These are phyloP conservation scores for Solanum pennellii DNA, from an alignment of 257 asterid species.

Conservation along the genomic window DNA sequence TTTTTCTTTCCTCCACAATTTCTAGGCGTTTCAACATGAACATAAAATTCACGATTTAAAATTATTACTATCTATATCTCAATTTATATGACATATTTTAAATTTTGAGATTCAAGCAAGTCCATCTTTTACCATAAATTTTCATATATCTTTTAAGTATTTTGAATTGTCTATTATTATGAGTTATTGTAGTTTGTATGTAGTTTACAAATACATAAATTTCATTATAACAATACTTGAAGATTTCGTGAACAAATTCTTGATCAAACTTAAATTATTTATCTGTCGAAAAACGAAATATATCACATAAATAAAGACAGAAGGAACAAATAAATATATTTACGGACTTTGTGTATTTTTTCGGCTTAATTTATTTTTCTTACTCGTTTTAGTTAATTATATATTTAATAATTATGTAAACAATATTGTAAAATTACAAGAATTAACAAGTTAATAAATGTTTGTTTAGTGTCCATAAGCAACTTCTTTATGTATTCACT, in stretches of 20 bases:
- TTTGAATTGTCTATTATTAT: neutral
- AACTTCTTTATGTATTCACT: no score
- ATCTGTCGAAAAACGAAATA: neutral
- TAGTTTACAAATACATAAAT: no score
- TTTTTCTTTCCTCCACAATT: neutral
- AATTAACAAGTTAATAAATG: no score
- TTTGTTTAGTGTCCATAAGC: no score
- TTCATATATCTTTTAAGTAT: no score
- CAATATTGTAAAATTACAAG: no score
- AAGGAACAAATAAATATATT: no score
- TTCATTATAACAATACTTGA: no score
- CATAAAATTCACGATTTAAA: neutral
- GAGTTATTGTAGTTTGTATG: neutral
- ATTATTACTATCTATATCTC: neutral
- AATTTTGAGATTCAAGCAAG: no score
- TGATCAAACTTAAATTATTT: neutral
- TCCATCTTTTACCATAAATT: no score
- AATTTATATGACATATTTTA: neutral
- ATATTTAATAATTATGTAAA: no score
- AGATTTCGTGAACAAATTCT: no score
- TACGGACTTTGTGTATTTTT: neutral
- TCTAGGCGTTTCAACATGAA: neutral
- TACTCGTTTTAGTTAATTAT: neutral
- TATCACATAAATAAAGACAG: neutral
- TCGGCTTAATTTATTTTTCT: neutral